Base-by-base conservation (phyloP, 1,139 yeast genomes). In the Protomyces inouyei region DNA sequence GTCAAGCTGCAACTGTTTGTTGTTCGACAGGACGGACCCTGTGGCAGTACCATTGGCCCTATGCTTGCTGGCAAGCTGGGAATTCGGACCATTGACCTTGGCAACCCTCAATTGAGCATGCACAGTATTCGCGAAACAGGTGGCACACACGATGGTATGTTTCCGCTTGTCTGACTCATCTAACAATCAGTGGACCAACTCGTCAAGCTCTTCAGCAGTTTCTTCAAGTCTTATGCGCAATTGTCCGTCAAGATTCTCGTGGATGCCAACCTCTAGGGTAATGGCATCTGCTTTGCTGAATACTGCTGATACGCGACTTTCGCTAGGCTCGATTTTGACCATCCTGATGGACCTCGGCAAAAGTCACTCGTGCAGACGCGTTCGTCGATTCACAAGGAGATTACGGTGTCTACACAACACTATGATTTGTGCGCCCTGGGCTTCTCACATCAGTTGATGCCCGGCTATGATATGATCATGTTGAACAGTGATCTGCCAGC, bases 11-110 rank as follows among this genome's bases (percentile, higher is more conserved):
- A 78, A 70, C 95, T 91, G 66, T 91, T 93, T 78, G 98, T 92
- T 37, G 96, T 88, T 32, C 82, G 95, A 67, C 93, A 93, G 73
- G 96, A 88, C 71, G 85, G 95, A 0, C 89, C 97, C 2, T 93
- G 98, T 76, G 98, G 98, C 1, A 87, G 96, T 2, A 93, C 98
- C 1, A 93, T 93, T 72, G 98, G 98, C 0, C 98, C 98, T 28
- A 87, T 91, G 74, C 78, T 93, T 67, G 86, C 97, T 38, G 87
- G 96, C 3, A 88, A 88, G 71, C 81, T 93, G 57, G 98, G 98
- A 61, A 82, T 93, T 57, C 82, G 96, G 73, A 90, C 97, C 2
- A 77, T 93, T 67, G 98, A 93, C 75, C 78, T 93, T 66, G 98
- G 98, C 64, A 91, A 90, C 73, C 96, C 98, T 1, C 96, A 92